Percentiles rank a stretch among this genome's conserved stretches.
Evolutionary conservation across 306 rosid species (phyloP).

Genomic region (Inga laurina): DNA sequence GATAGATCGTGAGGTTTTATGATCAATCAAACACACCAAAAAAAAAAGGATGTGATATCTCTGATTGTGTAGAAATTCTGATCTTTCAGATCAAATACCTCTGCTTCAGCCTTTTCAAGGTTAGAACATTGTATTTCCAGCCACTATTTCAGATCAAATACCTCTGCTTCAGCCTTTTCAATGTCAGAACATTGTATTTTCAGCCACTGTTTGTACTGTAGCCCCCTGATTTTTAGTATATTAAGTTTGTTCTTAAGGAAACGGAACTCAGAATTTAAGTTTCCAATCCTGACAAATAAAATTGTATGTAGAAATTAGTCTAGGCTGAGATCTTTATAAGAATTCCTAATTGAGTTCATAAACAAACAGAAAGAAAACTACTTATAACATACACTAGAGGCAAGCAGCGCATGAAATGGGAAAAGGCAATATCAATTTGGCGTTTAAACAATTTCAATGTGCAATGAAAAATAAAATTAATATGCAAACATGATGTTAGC

Average conservation of each 20-base stretch:
- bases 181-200: slow-evolving; percentile 72
- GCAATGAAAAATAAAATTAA: not conserved
- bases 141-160: slow-evolving; percentile 37
- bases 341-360: not conserved
- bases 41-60: slow-evolving; percentile 6
- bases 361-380: not conserved
- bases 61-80: not conserved
- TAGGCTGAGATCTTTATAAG: slow-evolving; percentile 19
- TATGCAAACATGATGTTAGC: not conserved
- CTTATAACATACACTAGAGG: not conserved
- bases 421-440: not conserved
- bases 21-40: slow-evolving; percentile 5
- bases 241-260: slow-evolving; percentile 53
- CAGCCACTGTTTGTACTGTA: slow-evolving; percentile 60
- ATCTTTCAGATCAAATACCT: too few relatives aligned
- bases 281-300: slow-evolving; percentile 66
- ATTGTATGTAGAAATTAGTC: slow-evolving; percentile 25
- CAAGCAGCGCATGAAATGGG: not conserved
- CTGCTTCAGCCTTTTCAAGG: too few relatives aligned
- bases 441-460: not conserved
- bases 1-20: not conserved
- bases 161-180: slow-evolving; percentile 92
- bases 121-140: too few relatives aligned
- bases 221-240: slow-evolving; percentile 53
- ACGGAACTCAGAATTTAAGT: slow-evolving; percentile 53